A percentile compares a stretch with the other conserved stretches of the same genome.
Conservation (phyloP, 345 rosid genomes). For the Geranium brycei region DNA sequence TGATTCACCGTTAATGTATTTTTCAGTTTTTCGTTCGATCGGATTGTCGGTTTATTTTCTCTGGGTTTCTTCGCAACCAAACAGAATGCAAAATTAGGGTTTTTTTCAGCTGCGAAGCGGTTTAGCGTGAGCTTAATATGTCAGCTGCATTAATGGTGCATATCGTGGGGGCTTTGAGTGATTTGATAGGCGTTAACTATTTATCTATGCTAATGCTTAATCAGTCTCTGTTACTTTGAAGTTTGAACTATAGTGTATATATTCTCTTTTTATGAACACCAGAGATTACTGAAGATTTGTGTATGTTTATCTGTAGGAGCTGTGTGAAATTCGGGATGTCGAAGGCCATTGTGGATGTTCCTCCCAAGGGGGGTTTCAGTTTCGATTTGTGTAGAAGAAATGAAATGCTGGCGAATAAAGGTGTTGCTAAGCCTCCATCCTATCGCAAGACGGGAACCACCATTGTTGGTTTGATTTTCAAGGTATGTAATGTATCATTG, state of each 20-base stretch:
- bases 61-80: neutral
- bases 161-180: too few species aligned
- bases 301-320: neutral
- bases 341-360: slow-evolving; percentile 29
- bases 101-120: neutral
- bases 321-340: slow-evolving; percentile 31
- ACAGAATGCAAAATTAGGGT: neutral
- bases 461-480: slow-evolving; percentile 69
- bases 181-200: neutral
- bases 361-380: slow-evolving; percentile 64
- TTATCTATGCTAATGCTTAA: too few species aligned
- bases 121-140: neutral
- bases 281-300: neutral
- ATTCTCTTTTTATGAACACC: neutral
- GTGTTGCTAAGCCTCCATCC: slow-evolving; percentile 44
- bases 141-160: too few species aligned
- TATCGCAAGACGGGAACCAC: slow-evolving; percentile 87
- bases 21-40: neutral
- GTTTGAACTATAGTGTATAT: too few species aligned
- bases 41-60: neutral
- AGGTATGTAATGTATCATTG: slow-evolving; percentile 23
- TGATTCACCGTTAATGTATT: neutral
- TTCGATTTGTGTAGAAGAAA: slow-evolving; percentile 83
- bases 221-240: neutral
- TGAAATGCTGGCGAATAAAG: slow-evolving; percentile 56